Evolutionary conservation across 768 basidiomycete genomes (phyloP).

Genomic region (Ramaria sp.): DNA sequence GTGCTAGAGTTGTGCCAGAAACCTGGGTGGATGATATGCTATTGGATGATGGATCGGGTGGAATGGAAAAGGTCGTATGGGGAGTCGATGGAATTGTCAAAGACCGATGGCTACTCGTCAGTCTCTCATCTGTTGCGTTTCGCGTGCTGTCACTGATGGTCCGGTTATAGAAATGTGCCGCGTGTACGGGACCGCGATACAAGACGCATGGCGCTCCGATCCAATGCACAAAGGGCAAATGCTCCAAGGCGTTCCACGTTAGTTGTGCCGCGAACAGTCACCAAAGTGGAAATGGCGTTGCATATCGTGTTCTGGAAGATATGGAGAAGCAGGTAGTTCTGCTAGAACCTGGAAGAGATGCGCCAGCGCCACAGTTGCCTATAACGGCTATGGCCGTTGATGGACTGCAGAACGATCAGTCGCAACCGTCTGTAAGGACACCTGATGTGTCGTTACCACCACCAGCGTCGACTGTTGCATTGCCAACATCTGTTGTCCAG

Average conservation of each 20-base stretch:
- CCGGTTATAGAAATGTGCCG: constrained; percentile 69
- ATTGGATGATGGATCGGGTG: constrained; percentile 16
- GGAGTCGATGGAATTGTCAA: constrained; percentile 84
- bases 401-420: background rate
- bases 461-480: background rate
- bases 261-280: constrained; percentile 65
- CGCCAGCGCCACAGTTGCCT: background rate
- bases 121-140: background rate
- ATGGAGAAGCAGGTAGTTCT: constrained; percentile 77
- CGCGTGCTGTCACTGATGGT: background rate
- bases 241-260: constrained; percentile 87
- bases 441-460: background rate
- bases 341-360: constrained; percentile 27
- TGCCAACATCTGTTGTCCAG: background rate
- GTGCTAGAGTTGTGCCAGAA: constrained; percentile 77
- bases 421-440: constrained; percentile 5
- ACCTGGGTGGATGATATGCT: constrained; percentile 80
- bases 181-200: constrained; percentile 57
- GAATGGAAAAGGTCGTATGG: constrained; percentile 51
- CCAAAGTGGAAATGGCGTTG: constrained; percentile 27
- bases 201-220: constrained; percentile 74
- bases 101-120: constrained; percentile 89
- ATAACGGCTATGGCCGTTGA: background rate
- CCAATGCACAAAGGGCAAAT: constrained; percentile 92
- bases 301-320: constrained; percentile 52